phyloP scores from a whole-genome alignment of 2,329 filamentous ascomycete genomes.

The Ascochyta koolunga region DNA sequence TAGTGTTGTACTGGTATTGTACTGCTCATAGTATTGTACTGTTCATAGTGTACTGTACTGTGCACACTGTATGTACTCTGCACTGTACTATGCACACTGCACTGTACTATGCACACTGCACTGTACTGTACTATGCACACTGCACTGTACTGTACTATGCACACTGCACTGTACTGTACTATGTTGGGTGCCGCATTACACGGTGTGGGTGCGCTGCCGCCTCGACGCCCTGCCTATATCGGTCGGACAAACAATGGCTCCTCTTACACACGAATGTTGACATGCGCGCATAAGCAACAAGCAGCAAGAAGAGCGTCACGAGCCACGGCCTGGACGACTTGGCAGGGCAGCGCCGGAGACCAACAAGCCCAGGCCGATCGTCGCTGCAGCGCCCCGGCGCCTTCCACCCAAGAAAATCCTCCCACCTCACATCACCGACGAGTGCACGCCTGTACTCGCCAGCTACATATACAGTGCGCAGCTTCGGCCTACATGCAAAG shows the following conservation, averaged over 20 bases:
- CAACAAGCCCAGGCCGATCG: not conserved
- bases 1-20: too few species aligned
- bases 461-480: slow-evolving; percentile 10
- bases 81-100: too few species aligned
- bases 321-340: slow-evolving; percentile 15
- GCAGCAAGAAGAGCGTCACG: slow-evolving; percentile 8
- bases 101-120: too few species aligned
- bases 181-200: too few species aligned
- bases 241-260: slow-evolving; percentile 1
- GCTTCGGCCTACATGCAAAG: slow-evolving; percentile 57
- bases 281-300: slow-evolving; percentile 1
- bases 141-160: too few species aligned
- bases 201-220: too few species aligned
- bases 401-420: slow-evolving; percentile 26
- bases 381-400: slow-evolving; percentile 8
- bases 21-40: too few species aligned
- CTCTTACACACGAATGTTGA: slow-evolving; percentile 6
- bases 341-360: slow-evolving; percentile 15
- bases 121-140: too few species aligned
- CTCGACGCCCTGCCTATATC: not conserved
- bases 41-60: too few species aligned
- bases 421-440: slow-evolving; percentile 14
- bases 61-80: too few species aligned
- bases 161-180: too few species aligned
- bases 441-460: not conserved